Conservation (phyloP, 1,284 basidiomycete species). For the Apiotrichum akiyoshidainum region DNA sequence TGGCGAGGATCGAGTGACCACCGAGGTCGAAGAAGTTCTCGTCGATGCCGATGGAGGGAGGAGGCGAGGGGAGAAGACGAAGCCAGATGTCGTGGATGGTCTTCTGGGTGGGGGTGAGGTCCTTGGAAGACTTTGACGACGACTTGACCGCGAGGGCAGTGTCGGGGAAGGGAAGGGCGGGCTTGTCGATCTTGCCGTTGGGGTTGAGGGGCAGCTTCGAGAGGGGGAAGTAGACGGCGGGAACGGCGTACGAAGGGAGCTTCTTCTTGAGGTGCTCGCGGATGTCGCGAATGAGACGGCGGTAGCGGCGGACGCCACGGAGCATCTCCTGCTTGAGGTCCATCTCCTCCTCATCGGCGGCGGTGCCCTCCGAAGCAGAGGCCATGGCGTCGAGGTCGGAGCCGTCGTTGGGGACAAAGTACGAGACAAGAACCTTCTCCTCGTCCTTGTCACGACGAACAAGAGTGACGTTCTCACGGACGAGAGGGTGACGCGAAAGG, state of each 20-base stretch:
- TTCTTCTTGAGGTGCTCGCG: slow-evolving; percentile 96
- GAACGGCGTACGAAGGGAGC: slow-evolving; percentile 88
- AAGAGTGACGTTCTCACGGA: slow-evolving; percentile 95
- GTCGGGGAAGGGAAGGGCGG: slow-evolving; percentile 96
- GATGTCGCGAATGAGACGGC: slow-evolving; percentile 86
- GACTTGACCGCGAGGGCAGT: slow-evolving; percentile 68
- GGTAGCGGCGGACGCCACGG: slow-evolving; percentile 74
- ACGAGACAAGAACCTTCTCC: slow-evolving; percentile 97
- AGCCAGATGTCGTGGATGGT: slow-evolving; percentile 80
- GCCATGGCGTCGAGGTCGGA: slow-evolving; percentile 68
- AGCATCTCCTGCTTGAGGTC: slow-evolving; percentile 57
- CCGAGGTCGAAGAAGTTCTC: slow-evolving; percentile 99
- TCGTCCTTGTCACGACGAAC: slow-evolving; percentile 98
- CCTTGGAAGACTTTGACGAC: slow-evolving; percentile 31
- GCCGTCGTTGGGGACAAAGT: slow-evolving; percentile 86
- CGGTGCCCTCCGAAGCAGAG: slow-evolving; percentile 61
- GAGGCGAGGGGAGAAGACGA: slow-evolving; percentile 74
- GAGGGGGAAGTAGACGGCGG: slow-evolving; percentile 90
- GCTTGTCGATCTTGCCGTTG: slow-evolving; percentile 99
- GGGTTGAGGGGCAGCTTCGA: slow-evolving; percentile 96
- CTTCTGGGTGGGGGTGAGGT: slow-evolving; percentile 69
- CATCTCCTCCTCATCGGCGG: slow-evolving; percentile 57
- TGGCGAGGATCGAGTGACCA: slow-evolving; percentile 97
- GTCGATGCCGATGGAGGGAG: slow-evolving; percentile 74
- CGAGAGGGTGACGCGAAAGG: slow-evolving; percentile 85